Percentiles rank a stretch among this genome's conserved stretches.
phyloP scores from a whole-genome alignment of 345 rosid species.

The Lepidium aucheri region DNA sequence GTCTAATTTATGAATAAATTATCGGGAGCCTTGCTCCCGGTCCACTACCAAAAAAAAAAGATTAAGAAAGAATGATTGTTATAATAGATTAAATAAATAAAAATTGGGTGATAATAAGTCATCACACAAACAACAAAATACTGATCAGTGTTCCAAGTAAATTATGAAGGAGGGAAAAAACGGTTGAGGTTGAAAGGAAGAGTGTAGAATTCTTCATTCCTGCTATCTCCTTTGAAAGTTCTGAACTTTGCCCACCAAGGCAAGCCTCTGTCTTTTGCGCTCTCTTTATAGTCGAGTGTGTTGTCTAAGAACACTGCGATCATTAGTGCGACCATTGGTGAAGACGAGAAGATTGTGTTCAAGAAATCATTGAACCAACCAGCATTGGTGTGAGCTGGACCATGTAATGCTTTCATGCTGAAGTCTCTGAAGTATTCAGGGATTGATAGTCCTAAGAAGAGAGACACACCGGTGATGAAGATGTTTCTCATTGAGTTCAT shows the following conservation, averaged over 20 bases:
- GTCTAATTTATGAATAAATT: too few species aligned
- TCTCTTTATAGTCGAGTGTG: constrained; percentile 81
- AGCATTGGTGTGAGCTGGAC: constrained; percentile 84
- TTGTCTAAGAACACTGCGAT: constrained; percentile 82
- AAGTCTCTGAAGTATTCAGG: constrained; percentile 89
- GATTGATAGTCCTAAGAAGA: constrained; percentile 80
- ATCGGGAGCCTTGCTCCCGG: too few species aligned
- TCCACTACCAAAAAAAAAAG: too few species aligned
- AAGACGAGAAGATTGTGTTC: constrained; percentile 84
- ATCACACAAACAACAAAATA: constrained; percentile 2
- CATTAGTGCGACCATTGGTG: constrained; percentile 79
- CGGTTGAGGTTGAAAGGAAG: constrained; percentile 96
- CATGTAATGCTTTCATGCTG: constrained; percentile 69
- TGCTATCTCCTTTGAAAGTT: constrained; percentile 76
- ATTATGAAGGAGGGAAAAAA: constrained; percentile 84
- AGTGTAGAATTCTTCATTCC: constrained; percentile 91
- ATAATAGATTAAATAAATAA: neutral
- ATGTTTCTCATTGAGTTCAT: constrained; percentile 98
- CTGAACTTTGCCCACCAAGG: constrained; percentile 96
- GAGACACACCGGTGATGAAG: constrained; percentile 74
- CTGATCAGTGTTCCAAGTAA: neutral
- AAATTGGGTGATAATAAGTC: constrained; percentile 20
- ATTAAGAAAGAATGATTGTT: too few species aligned
- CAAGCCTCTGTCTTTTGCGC: constrained; percentile 85
- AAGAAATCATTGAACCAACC: constrained; percentile 99